These are phyloP conservation scores for Tuber microsphaerosporum DNA, from an alignment of 495 filamentous ascomycete species.

Conservation along the genomic window DNA sequence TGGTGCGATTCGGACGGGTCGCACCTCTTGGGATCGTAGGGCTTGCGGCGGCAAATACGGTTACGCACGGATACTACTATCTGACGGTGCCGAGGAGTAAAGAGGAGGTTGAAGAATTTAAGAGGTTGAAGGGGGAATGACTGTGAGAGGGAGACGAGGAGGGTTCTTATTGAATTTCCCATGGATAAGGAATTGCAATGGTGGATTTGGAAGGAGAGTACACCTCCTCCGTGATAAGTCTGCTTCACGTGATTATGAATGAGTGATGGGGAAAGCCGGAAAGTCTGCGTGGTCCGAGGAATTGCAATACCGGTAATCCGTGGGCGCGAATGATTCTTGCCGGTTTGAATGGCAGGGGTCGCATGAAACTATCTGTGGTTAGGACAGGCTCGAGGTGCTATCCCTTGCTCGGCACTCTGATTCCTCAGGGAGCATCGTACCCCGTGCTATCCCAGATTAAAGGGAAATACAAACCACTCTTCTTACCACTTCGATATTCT, in stretches of 20 bases:
- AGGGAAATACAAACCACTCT: not conserved
- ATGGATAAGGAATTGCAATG: not conserved
- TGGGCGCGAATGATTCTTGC: not conserved
- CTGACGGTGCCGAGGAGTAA: constrained; percentile 24
- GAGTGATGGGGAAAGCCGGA: not conserved
- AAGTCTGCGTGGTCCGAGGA: not conserved
- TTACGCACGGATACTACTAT: constrained; percentile 42
- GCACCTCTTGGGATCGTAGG: constrained; percentile 56
- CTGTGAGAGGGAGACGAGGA: not conserved
- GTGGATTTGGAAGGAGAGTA: not conserved
- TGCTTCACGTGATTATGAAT: not conserved
- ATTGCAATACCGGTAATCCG: not conserved
- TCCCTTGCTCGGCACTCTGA: not conserved
- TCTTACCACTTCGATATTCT: not conserved
- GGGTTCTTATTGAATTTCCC: not conserved
- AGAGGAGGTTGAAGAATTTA: constrained; percentile 11
- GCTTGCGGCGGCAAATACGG: constrained; percentile 60
- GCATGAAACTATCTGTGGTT: not conserved
- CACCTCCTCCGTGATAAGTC: not conserved
- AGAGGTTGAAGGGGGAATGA: not conserved
- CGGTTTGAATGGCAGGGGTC: not conserved
- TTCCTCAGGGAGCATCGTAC: not conserved
- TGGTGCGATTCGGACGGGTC: constrained; percentile 49
- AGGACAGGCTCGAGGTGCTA: not conserved
- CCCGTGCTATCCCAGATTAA: not conserved